These are phyloP conservation scores for Ophiobolus disseminans DNA, from an alignment of 2,329 filamentous ascomycete species.

Conservation along the genomic window DNA sequence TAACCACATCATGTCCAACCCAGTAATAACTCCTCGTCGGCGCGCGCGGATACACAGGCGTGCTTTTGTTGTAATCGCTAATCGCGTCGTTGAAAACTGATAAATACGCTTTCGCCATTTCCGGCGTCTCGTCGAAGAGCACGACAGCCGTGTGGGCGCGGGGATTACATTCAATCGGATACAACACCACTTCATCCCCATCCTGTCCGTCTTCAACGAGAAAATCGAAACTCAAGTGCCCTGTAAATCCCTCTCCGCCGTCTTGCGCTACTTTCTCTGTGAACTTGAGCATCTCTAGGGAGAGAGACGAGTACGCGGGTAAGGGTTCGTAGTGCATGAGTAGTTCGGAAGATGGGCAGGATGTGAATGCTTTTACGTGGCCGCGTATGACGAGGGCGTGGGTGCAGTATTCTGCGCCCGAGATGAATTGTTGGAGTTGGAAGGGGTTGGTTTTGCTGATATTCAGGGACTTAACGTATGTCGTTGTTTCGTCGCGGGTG, in stretches of 20 bases:
- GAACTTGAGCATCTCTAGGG: conserved; percentile 68
- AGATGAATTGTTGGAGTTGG: conserved; percentile 73
- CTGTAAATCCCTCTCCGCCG: conserved; percentile 63
- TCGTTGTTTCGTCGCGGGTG: conserved; percentile 60
- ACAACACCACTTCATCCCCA: conserved; percentile 53
- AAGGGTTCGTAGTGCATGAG: conserved; percentile 72
- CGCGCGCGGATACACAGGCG: conserved; percentile 27
- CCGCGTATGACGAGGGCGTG: conserved; percentile 73
- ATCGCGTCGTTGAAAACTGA: conserved; percentile 28
- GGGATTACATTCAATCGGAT: conserved; percentile 76
- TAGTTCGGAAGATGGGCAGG: conserved; percentile 68
- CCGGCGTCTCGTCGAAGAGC: conserved; percentile 58
- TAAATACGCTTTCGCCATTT: conserved; percentile 40
- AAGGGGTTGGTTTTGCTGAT: conserved; percentile 65
- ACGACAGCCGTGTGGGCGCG: conserved; percentile 72
- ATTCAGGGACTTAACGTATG: conserved; percentile 61
- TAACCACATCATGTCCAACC: conserved; percentile 70
- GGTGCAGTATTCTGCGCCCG: conserved; percentile 71
- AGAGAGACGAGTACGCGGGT: conserved; percentile 61
- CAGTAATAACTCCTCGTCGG: conserved; percentile 61
- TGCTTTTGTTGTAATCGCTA: conserved; percentile 5
- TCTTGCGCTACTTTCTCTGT: conserved; percentile 61
- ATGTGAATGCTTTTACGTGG: conserved; percentile 69
- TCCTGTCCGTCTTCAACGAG: conserved; percentile 60
- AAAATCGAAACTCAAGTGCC: conserved; percentile 77